Conservation (phyloP, 805 yeast genomes). For the Wickerhamomyces pijperi region DNA sequence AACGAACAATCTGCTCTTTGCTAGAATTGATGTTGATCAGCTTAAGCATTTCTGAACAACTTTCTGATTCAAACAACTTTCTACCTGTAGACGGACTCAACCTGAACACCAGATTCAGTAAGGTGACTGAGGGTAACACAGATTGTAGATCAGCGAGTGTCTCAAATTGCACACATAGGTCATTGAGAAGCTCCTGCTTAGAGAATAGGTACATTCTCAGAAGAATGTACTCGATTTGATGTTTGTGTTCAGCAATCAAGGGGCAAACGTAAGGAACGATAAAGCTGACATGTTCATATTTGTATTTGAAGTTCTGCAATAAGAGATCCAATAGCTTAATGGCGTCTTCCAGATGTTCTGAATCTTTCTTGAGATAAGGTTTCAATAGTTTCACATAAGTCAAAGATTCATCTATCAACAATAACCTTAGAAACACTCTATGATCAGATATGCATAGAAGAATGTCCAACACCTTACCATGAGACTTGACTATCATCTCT, state of each 20-base stretch:
- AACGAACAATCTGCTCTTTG: slow-evolving; percentile 10
- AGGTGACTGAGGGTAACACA: slow-evolving; percentile 10
- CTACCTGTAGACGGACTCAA: slow-evolving; percentile 4
- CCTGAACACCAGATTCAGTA: slow-evolving; percentile 10
- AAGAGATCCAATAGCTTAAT: slow-evolving; percentile 17
- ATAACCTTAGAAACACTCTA: background rate
- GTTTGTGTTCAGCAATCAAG: slow-evolving; percentile 3
- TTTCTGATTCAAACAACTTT: slow-evolving; percentile 16
- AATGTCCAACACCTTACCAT: background rate
- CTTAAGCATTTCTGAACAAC: slow-evolving; percentile 17
- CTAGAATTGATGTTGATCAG: slow-evolving; percentile 5
- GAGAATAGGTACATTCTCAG: slow-evolving; percentile 6
- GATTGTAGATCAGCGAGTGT: slow-evolving; percentile 9
- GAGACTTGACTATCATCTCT: background rate
- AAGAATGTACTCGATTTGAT: slow-evolving; percentile 6
- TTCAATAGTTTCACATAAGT: slow-evolving; percentile 5
- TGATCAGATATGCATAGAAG: background rate
- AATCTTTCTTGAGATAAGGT: slow-evolving; percentile 1
- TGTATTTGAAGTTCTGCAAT: slow-evolving; percentile 17
- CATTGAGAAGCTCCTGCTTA: slow-evolving; percentile 10
- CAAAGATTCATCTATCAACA: background rate
- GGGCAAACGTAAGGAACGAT: slow-evolving; percentile 7
- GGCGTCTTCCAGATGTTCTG: slow-evolving; percentile 7
- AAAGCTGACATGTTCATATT: slow-evolving; percentile 6
- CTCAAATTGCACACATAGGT: slow-evolving; percentile 14